A percentile compares a stretch with the other conserved stretches of the same genome.
phyloP scores from a whole-genome alignment of 2,329 filamentous ascomycete genomes.

The Diaporthe sp. region DNA sequence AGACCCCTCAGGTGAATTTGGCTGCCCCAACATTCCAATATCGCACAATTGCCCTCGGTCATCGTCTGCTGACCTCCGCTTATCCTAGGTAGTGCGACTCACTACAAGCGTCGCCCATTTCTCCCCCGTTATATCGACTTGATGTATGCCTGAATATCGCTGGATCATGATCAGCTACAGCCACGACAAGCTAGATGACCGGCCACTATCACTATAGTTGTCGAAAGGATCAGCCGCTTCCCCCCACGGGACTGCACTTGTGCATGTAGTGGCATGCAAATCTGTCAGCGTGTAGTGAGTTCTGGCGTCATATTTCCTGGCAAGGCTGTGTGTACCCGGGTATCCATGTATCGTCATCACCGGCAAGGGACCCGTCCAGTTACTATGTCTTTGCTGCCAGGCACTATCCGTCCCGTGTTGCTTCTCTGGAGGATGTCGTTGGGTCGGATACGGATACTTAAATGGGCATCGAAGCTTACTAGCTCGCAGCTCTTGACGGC shows the following conservation, averaged over 20 bases:
- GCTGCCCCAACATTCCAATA: neutral
- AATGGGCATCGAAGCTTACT: neutral
- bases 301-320: slow-evolving; percentile 11
- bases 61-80: slow-evolving; percentile 21
- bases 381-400: neutral
- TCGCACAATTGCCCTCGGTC: neutral
- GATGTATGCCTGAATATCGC: neutral
- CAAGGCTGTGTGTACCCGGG: slow-evolving; percentile 24
- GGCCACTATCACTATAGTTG: neutral
- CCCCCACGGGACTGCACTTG: neutral
- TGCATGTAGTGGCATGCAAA: slow-evolving; percentile 21
- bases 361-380: neutral
- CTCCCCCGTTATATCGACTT: neutral
- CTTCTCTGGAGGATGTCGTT: neutral
- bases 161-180: neutral
- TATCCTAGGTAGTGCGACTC: neutral
- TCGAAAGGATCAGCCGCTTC: neutral
- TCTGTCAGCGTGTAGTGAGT: slow-evolving; percentile 22
- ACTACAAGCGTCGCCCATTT: neutral
- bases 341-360: neutral
- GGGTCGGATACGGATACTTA: neutral
- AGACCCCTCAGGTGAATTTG: neutral
- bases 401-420: neutral
- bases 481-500: slow-evolving; percentile 9
- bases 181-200: neutral